Evolutionary conservation across 768 basidiomycete genomes (phyloP), one percentile per base, ranked within the genome.

Genomic region (Boletus huronensis): DNA sequence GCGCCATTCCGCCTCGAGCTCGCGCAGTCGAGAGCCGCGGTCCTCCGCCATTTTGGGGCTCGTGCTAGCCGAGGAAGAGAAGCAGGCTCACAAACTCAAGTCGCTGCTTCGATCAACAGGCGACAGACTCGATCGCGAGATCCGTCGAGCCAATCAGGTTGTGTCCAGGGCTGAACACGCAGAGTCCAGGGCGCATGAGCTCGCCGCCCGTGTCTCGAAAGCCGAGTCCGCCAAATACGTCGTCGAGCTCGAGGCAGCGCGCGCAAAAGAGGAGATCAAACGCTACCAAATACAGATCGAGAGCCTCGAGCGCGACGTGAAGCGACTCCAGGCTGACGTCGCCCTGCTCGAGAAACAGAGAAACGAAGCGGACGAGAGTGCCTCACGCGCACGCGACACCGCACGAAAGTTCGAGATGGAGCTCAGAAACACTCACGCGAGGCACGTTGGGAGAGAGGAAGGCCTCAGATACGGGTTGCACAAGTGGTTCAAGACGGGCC

Each of bases 91-190:
- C 52, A 76, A 78, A 52, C 74, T 84, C 56, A 84, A 83, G 64
- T 72, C 75, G 28, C 62, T 82, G 25, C 75, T 86, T 23, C 74
- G 77, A 49, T 70, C 67, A 43, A 77, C 83, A 5, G 76, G 76
- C 19, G 81, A 82, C 49, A 75, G 77, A 45, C 72, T 88, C 36
- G 80, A 85, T 61, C 70, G 76, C 44, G 84, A 85, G 71, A 79
- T 76, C 50, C 76, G 77, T 26, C 72, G 81, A 44, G 81, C 78
- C n/a, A 79, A 80, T 42, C 74, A 78, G 35, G 79, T 79, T 0
- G 76, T 75, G 34, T 58, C 71, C 38, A 77, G 82, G 39, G 83
- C 80, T 41, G 77, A 78, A 45, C 73, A 70, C 42, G 77, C 83
- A 28, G 83, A 84, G 66, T 61, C 67, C n/a, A 70, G 72, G 48